phyloP scores from a whole-genome alignment of 2,329 filamentous ascomycete species.

The Aspergillus luchuensis region DNA sequence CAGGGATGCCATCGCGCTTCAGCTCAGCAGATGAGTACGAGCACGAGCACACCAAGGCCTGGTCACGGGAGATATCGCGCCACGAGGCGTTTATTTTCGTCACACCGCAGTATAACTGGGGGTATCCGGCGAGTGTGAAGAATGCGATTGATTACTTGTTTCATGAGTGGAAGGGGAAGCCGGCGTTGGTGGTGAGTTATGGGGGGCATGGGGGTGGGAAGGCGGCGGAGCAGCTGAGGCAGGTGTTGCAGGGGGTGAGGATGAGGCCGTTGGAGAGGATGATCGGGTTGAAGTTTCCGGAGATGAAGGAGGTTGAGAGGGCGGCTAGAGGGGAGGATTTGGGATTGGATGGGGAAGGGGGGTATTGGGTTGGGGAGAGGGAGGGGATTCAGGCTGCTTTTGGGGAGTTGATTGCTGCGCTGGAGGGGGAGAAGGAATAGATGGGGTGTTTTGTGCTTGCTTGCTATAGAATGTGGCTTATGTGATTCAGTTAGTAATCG shows the following conservation, averaged over 20 bases:
- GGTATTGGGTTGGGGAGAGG: slow-evolving; percentile 10
- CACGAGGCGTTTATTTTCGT: slow-evolving; percentile 47
- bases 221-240: slow-evolving; percentile 37
- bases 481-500: too few relatives aligned
- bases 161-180: slow-evolving; percentile 61
- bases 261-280: slow-evolving; percentile 38
- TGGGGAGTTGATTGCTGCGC: slow-evolving; percentile 3
- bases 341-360: slow-evolving; percentile 12
- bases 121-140: slow-evolving; percentile 57
- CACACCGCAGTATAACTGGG: slow-evolving; percentile 57
- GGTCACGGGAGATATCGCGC: slow-evolving; percentile 39
- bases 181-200: slow-evolving; percentile 57
- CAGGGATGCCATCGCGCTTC: slow-evolving; percentile 41
- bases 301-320: slow-evolving; percentile 25
- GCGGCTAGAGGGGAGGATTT: slow-evolving; percentile 29
- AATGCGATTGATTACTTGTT: slow-evolving; percentile 65
- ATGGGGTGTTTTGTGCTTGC: background rate
- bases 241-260: slow-evolving; percentile 37
- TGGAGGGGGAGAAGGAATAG: background rate
- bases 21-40: slow-evolving; percentile 35
- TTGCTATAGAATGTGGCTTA: background rate
- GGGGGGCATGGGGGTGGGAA: slow-evolving; percentile 49
- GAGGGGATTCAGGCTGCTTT: slow-evolving; percentile 8
- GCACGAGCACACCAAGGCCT: slow-evolving; percentile 39
- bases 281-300: slow-evolving; percentile 33